Evolutionary conservation across 2,329 filamentous ascomycete genomes (phyloP), one percentile per base, ranked within the genome.

Genomic region (Botrytis squamosa): DNA sequence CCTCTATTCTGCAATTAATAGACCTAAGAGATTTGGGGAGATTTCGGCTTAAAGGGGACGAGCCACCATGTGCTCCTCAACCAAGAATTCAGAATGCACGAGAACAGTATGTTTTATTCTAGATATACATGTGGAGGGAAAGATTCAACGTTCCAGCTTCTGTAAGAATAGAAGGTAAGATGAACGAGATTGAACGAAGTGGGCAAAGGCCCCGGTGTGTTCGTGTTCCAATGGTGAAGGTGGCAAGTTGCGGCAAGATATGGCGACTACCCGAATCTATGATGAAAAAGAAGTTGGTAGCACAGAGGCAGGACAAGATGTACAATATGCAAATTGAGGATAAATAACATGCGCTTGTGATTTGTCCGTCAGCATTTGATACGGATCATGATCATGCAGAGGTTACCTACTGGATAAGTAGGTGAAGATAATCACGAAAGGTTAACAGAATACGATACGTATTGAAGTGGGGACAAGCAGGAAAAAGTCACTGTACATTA

Each of bases 241-340:
- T 62, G 71, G 64, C 64, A 73, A 49, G 71, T 60, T 70, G 57
- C 65, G 64, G 65, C 36, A 70, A 70, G 55, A 69, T 70, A 60
- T 72, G 49, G 63, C 38, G 60, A 67, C 49, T 57, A 59, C 63
- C 63, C 65, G 71, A 57, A 70, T 73, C 65, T 70, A 63, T 59
- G 38, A 59, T 38, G 70, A 59, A 72, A 4, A 29, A 46, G 49
- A 44, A 25, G 38, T n/a, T 55, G 20, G 69, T 64, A 42, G 55
- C 46, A 71, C 69, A 52, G 40, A 72, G 36, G 62, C 62, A 67
- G 49, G 57, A 67, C 20, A 67, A 29, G 70, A 46, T 55, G 62
- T 67, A 67, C 46, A 55, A 40, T 38, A 55, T 67, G 70, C 49
- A 67, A 46, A 57, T 10, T 67, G 62, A 33, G 70, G 46, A 59